These are phyloP conservation scores for Mariannaea sp. DNA, from an alignment of 2,329 filamentous ascomycete genomes.

Conservation along the genomic window DNA sequence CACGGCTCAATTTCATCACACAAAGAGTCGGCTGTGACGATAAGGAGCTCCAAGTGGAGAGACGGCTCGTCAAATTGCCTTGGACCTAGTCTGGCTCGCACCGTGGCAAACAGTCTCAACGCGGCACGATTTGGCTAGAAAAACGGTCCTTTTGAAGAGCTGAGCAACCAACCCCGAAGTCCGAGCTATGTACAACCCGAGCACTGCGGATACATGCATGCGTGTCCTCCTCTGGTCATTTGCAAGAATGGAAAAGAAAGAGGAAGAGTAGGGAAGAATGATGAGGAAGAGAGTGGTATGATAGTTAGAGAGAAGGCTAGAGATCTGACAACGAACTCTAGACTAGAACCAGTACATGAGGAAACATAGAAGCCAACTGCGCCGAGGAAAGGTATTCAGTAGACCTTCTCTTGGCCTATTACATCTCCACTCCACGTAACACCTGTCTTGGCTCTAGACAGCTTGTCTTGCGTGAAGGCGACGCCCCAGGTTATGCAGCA, in stretches of 20 bases:
- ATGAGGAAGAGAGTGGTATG: no score
- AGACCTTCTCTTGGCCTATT: no score
- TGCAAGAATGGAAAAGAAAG: no score
- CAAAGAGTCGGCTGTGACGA: not conserved
- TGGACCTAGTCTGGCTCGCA: constrained; percentile 3
- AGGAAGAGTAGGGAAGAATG: not conserved
- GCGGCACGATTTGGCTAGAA: constrained; percentile 7
- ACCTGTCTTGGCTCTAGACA: constrained; percentile 23
- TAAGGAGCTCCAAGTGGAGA: constrained; percentile 1
- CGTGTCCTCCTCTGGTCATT: constrained; percentile 25
- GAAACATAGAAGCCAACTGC: no score
- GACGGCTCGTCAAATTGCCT: constrained; percentile 6
- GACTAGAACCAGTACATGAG: no score
- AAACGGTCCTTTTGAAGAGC: constrained; percentile 6
- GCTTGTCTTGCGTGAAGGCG: constrained; percentile 24
- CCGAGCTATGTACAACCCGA: constrained; percentile 29
- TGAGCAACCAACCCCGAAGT: constrained; percentile 20
- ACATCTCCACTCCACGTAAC: constrained; percentile 18
- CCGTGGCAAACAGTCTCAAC: constrained; percentile 7
- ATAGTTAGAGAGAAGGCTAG: no score
- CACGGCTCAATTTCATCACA: not conserved
- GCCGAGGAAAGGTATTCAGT: no score
- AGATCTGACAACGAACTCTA: no score
- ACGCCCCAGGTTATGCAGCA: constrained; percentile 41
- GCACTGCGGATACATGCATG: constrained; percentile 30